Evolutionary conservation across 257 asterid species (phyloP).

Genomic region (Craterostigma plantagineum): DNA sequence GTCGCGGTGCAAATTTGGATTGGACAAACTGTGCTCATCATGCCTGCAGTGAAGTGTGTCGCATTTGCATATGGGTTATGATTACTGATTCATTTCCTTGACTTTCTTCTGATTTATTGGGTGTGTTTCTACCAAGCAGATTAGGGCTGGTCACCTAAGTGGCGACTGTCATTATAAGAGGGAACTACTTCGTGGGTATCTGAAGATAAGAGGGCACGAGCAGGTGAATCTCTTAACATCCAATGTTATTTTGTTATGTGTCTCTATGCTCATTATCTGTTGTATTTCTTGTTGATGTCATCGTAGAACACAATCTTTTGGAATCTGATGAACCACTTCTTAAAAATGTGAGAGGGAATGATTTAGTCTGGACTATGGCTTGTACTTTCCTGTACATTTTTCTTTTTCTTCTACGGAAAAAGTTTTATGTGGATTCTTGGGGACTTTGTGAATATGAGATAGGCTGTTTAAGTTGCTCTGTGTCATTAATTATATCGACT

Average conservation of each 20-base stretch:
- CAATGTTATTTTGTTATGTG: too few relatives aligned
- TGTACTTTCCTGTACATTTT: too few relatives aligned
- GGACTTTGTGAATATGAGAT: too few relatives aligned
- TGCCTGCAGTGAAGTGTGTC: conserved; percentile 90
- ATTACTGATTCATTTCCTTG: neutral
- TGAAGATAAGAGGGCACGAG: conserved; percentile 62
- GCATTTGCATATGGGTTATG: conserved; percentile 1
- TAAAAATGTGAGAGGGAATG: too few relatives aligned
- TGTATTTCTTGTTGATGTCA: neutral
- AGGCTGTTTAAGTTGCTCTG: too few relatives aligned
- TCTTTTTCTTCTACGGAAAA: too few relatives aligned
- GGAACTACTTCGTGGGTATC: conserved; percentile 57
- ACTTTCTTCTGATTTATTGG: neutral
- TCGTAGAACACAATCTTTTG: too few relatives aligned
- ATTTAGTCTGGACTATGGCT: too few relatives aligned
- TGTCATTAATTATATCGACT: too few relatives aligned
- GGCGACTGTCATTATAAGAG: conserved; percentile 92
- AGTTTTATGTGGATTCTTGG: too few relatives aligned
- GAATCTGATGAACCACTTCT: too few relatives aligned
- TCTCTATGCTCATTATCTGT: neutral
- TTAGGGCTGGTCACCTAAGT: conserved; percentile 85
- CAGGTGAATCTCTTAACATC: neutral
- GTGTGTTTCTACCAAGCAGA: conserved; percentile 19
- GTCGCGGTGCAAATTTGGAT: conserved; percentile 69
- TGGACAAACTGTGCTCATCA: conserved; percentile 87